Evolutionary conservation across 371 early-diverging fungal species (phyloP).

Genomic region (Apophysomyces variabilis): DNA sequence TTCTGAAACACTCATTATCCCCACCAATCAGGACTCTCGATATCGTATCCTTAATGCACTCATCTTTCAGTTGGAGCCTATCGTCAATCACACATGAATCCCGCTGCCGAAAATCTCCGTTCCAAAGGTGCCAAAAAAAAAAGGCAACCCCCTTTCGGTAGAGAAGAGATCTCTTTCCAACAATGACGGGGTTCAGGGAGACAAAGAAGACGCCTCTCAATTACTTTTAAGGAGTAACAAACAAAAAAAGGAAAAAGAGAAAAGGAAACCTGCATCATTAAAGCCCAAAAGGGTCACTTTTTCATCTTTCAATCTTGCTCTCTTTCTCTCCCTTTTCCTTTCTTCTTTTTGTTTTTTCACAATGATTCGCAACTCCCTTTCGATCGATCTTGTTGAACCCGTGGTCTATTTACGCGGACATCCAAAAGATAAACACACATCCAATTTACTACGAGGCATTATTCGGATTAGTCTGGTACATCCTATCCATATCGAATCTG

Average conservation of each 20-base stretch:
- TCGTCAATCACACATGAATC: no score
- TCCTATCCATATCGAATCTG: slow-evolving; percentile 27
- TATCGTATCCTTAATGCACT: no score
- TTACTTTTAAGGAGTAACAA: not conserved
- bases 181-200: slow-evolving; percentile 10
- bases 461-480: slow-evolving; percentile 33
- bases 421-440: slow-evolving; percentile 37
- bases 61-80: no score
- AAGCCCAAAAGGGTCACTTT: not conserved
- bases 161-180: no score
- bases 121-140: no score
- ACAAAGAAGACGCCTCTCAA: not conserved
- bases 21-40: no score
- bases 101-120: no score
- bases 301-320: slow-evolving; percentile 13
- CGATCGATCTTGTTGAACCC: slow-evolving; percentile 46
- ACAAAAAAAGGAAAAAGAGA: slow-evolving; percentile 1
- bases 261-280: not conserved
- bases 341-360: slow-evolving; percentile 19
- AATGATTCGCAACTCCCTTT: slow-evolving; percentile 44
- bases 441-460: slow-evolving; percentile 42
- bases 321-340: slow-evolving; percentile 16
- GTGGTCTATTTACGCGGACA: slow-evolving; percentile 41
- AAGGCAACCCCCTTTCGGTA: no score
- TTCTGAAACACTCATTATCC: no score